These are phyloP conservation scores for Kluyveromyces marxianus DNA, from an alignment of 1,139 yeast species.

Conservation along the genomic window DNA sequence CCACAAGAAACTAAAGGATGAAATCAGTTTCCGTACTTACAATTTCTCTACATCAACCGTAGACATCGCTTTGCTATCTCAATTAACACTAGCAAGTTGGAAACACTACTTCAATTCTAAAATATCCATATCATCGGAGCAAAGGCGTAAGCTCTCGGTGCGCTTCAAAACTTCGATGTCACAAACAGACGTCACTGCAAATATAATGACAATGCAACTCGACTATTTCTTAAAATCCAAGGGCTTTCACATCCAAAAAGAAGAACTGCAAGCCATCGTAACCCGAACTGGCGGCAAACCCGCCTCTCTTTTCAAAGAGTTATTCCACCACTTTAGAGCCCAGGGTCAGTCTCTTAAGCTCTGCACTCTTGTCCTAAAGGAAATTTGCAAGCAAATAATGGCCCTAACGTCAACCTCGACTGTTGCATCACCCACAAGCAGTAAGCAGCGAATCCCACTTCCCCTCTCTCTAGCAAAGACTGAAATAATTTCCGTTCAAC, in stretches of 20 bases:
- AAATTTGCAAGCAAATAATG: conserved; percentile 21
- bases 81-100: conserved; percentile 30
- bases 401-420: not conserved
- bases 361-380: conserved; percentile 30
- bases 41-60: conserved; percentile 34
- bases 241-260: conserved; percentile 37
- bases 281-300: conserved; percentile 33
- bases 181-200: conserved; percentile 30
- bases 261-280: conserved; percentile 33
- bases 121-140: conserved; percentile 35
- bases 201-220: conserved; percentile 34
- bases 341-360: conserved; percentile 35
- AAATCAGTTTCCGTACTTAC: conserved; percentile 39
- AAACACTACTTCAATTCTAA: conserved; percentile 29
- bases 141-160: conserved; percentile 36
- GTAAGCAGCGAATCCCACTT: not conserved
- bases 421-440: conserved; percentile 9
- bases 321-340: conserved; percentile 34
- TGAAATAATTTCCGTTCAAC: conserved; percentile 8
- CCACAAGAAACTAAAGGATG: conserved; percentile 44
- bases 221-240: conserved; percentile 37
- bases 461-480: not conserved
- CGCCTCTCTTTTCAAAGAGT: conserved; percentile 31
- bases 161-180: conserved; percentile 34
- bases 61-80: conserved; percentile 27